These are phyloP conservation scores for Mortierella sp. DNA, from an alignment of 371 early-diverging fungal species.

Conservation along the genomic window DNA sequence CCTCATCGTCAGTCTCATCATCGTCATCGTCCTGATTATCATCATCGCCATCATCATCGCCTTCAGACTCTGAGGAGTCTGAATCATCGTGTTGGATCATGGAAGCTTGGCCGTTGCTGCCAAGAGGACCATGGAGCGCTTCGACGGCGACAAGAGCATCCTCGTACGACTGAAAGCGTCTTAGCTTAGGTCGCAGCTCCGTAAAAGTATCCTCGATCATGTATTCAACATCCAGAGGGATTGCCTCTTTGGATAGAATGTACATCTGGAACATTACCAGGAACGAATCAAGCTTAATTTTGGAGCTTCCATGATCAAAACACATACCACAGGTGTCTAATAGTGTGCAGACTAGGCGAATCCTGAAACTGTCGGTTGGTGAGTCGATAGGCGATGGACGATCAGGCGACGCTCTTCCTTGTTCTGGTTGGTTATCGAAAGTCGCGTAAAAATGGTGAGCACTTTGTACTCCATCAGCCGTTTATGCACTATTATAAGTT, in stretches of 20 bases:
- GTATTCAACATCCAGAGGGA: slow-evolving; percentile 93
- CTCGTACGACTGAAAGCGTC: slow-evolving; percentile 75
- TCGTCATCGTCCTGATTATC: slow-evolving; percentile 55
- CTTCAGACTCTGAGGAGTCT: slow-evolving; percentile 61
- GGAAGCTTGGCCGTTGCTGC: slow-evolving; percentile 23
- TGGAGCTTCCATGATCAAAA: slow-evolving; percentile 79
- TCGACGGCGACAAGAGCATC: slow-evolving; percentile 84
- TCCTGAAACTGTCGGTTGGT: slow-evolving; percentile 93
- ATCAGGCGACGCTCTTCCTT: slow-evolving; percentile 79
- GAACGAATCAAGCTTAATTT: slow-evolving; percentile 79
- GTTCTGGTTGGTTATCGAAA: slow-evolving; percentile 59
- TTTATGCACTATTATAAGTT: neutral
- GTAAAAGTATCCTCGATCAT: slow-evolving; percentile 87
- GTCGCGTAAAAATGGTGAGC: neutral
- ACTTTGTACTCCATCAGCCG: neutral
- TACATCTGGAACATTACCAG: slow-evolving; percentile 90
- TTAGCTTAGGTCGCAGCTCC: slow-evolving; percentile 76
- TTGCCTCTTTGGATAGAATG: slow-evolving; percentile 79
- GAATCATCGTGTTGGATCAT: slow-evolving; percentile 58
- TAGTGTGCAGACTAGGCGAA: slow-evolving; percentile 88
- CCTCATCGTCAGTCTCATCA: slow-evolving; percentile 57
- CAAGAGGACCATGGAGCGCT: slow-evolving; percentile 59
- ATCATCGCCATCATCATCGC: slow-evolving; percentile 62
- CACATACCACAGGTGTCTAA: slow-evolving; percentile 91
- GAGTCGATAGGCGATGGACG: slow-evolving; percentile 80